Base-by-base conservation (phyloP, 2,329 filamentous ascomycete genomes). In the Dactylonectria estremocensis region DNA sequence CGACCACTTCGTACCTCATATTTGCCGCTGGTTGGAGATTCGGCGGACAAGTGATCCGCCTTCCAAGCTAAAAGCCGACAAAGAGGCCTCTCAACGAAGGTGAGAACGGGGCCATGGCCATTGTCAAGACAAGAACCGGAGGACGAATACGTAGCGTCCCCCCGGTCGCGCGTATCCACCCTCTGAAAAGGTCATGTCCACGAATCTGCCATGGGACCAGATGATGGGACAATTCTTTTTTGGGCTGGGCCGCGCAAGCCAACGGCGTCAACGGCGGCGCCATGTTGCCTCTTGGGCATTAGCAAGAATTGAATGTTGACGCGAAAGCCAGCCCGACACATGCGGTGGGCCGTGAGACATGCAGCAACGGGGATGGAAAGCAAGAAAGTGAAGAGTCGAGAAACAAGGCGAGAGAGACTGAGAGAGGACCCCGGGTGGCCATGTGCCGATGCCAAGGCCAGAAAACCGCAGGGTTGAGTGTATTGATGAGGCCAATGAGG, bases 201-300 rank as follows among this genome's bases (percentile, higher is more conserved):
- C 50, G 37, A 52, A 20, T 56, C 40, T 35, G 16, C 50, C 24
- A 28, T 28, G 24, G 24, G 24, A 28, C 7, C n/a, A n/a, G n/a
- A n/a, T n/a, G n/a, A 33, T 33, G 28, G 40, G n/a, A 13, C 28
- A 35, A 33, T 52, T 11, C 18, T 22, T 14, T 24, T 49, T 52
- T 28, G 24, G 24, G 33, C 33, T n/a, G 40, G 46, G 54, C 49
- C 62, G 55, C 62, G 55, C 55, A 65, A 65, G 55, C 55, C 31
- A 14, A 49, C 37, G 49, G 56, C 62, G 49, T 64, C 35, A 37
- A 60, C 37, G 18, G 31, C 33, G 18, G 18, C 56, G 45, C 56
- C 56, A 40, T 6, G 5, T 49, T 49, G 24, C 37, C 45, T 18
- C 40, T 31, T 49, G n/a, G 33, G 48, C 48, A 49, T 16, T 16